These are phyloP conservation scores for Chenopodium quinoa DNA, from an alignment of 148 eudicot species.

Conservation along the genomic window DNA sequence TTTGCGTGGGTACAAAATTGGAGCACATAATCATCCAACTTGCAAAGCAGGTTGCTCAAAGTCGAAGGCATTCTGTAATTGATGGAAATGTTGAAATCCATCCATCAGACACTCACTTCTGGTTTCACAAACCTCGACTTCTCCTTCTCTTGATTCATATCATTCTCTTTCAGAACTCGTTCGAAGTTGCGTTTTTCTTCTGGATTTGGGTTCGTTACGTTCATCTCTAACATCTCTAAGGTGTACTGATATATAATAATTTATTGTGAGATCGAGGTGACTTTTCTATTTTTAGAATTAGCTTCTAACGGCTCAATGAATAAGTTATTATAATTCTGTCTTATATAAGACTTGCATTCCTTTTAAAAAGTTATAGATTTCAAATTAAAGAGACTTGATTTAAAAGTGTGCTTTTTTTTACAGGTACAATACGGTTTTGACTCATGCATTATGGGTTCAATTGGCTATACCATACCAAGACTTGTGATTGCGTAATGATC, in stretches of 20 bases:
- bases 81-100: slow-evolving; percentile 57
- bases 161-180: slow-evolving; percentile 74
- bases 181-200: slow-evolving; percentile 72
- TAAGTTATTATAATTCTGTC: not conserved
- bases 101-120: slow-evolving; percentile 70
- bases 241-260: too few relatives aligned
- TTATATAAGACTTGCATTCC: not conserved
- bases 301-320: too few relatives aligned
- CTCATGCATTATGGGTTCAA: slow-evolving; percentile 82
- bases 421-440: slow-evolving; percentile 76
- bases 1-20: slow-evolving; percentile 76
- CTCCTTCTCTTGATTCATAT: slow-evolving; percentile 60
- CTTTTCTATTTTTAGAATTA: too few relatives aligned
- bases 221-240: not conserved
- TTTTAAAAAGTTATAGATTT: not conserved
- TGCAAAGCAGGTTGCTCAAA: slow-evolving; percentile 68
- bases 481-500: slow-evolving; percentile 55
- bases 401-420: not conserved
- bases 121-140: slow-evolving; percentile 63
- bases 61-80: slow-evolving; percentile 50
- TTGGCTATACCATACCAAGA: slow-evolving; percentile 52
- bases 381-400: not conserved
- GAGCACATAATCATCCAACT: slow-evolving; percentile 68
- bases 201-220: slow-evolving; percentile 57
- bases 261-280: too few relatives aligned